These are phyloP conservation scores for Blastosporella zonata DNA, from an alignment of 1,284 basidiomycete genomes.

Conservation along the genomic window DNA sequence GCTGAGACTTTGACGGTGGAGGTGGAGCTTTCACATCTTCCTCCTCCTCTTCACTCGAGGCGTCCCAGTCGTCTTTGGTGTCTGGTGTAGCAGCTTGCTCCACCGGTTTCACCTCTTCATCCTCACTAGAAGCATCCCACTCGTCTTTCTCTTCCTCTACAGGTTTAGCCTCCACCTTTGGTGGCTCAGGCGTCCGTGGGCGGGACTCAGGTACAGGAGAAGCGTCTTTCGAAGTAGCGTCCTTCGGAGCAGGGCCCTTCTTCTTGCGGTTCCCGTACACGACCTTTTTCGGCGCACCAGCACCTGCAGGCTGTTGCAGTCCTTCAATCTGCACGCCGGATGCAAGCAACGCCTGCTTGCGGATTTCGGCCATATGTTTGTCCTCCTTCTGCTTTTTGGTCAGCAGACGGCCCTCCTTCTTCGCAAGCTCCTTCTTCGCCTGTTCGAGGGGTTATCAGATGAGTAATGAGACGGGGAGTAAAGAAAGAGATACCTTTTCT, in stretches of 20 bases:
- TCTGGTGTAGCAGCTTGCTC: constrained; percentile 29
- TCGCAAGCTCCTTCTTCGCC: constrained; percentile 81
- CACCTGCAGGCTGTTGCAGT: constrained; percentile 54
- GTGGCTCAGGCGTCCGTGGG: constrained; percentile 46
- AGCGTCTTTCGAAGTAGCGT: constrained; percentile 46
- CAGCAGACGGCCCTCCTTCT: constrained; percentile 87
- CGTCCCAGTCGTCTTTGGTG: constrained; percentile 79
- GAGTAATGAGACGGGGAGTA: neutral
- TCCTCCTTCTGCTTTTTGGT: constrained; percentile 98
- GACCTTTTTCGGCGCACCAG: constrained; percentile 58
- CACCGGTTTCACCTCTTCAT: constrained; percentile 34
- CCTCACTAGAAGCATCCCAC: constrained; percentile 78
- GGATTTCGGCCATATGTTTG: constrained; percentile 85
- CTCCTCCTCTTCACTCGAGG: constrained; percentile 71
- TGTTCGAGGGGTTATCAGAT: constrained; percentile 25
- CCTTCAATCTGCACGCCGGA: constrained; percentile 92
- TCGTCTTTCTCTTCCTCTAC: constrained; percentile 62
- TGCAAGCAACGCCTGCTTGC: constrained; percentile 87
- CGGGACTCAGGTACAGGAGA: constrained; percentile 52
- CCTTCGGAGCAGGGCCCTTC: constrained; percentile 51
- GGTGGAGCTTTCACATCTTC: constrained; percentile 16
- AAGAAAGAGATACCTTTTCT: constrained; percentile 65
- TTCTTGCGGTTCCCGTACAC: constrained; percentile 86
- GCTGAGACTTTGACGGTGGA: constrained; percentile 9
- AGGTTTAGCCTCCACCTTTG: constrained; percentile 20